Conservation (phyloP, 106 monocot species). For the Dendrobium nobile region DNA sequence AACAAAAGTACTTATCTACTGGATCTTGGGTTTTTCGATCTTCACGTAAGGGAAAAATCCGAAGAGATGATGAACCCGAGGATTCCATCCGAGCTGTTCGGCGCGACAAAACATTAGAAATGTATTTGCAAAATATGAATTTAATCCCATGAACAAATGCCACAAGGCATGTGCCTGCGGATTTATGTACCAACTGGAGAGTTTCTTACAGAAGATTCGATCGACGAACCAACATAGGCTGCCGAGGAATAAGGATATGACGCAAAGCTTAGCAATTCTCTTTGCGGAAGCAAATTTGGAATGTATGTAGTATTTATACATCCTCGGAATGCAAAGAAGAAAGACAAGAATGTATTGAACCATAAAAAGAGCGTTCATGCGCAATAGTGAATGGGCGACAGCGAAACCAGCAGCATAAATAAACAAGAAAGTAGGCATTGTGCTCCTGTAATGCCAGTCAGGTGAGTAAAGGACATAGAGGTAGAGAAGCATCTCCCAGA, state of each 20-base stretch:
- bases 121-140: slow-evolving; percentile 75
- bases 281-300: slow-evolving; percentile 56
- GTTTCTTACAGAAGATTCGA: slow-evolving; percentile 42
- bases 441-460: slow-evolving; percentile 79
- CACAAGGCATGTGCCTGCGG: slow-evolving; percentile 87
- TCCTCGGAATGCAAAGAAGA: slow-evolving; percentile 71
- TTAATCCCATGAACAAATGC: slow-evolving; percentile 84
- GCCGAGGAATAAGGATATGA: slow-evolving; percentile 43
- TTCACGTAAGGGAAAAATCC: slow-evolving; percentile 67
- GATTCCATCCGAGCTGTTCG: slow-evolving; percentile 70
- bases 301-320: slow-evolving; percentile 94
- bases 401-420: slow-evolving; percentile 66
- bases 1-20: slow-evolving; percentile 2
- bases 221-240: slow-evolving; percentile 60
- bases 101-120: slow-evolving; percentile 86
- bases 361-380: slow-evolving; percentile 45
- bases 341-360: slow-evolving; percentile 63
- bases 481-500: slow-evolving; percentile 86
- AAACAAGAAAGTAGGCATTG: slow-evolving; percentile 82
- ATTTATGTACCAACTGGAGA: slow-evolving; percentile 51
- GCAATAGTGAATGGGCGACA: slow-evolving; percentile 38
- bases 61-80: slow-evolving; percentile 29
- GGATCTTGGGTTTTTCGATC: slow-evolving; percentile 52
- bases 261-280: slow-evolving; percentile 52
- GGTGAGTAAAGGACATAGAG: slow-evolving; percentile 82